Base-by-base conservation (phyloP, 345 rosid species). In the Microthlaspi erraticum region DNA sequence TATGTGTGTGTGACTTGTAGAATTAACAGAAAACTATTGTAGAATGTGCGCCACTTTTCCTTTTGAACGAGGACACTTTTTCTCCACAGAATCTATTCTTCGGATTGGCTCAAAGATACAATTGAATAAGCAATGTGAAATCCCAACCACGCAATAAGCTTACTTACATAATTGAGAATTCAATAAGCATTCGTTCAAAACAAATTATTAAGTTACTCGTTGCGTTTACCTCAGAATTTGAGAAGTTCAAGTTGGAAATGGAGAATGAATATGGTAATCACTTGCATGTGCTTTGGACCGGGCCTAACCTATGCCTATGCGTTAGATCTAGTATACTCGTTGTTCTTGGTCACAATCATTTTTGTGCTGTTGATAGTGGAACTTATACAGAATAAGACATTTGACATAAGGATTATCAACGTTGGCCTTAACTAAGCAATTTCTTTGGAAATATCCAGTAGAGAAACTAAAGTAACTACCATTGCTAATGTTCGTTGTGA, bases 101-200 rank as follows among this genome's bases (percentile, higher is more conserved):
- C 33, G 52, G 62, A 54, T 5, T 31, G 33, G 53, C 32, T 67
- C 71, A 67, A 53, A 53, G 6, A 53, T 29, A 53, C 52, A 41
- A 53, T 66, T 66, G 71, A 54, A 41, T 55, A 50, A 66, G 13
- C 7, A 31, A 3, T 51, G 39, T 26, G 1, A 26, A 26, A 26
- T 26, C 3, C 29, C 29, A 26, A 26, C 29, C 29, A 26, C 29
- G 29, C 29, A 26, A 26, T 26, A 26, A 26, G 29, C 29, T 26
- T 1, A 26, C 29, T 26, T 26, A 3, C 29, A 26, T 26, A 26
- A 26, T 3, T 26, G 29, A 26, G 29, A 26, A 26, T 26, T 26
- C 29, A 26, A 5, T 26, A 2, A 26, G 29, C 26, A 2, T 23
- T 23, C 2, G 2, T 3, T 23, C 26, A 23, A 26, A 26, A 0